Evolutionary conservation across 495 filamentous ascomycete genomes (phyloP), one percentile per base, ranked within the genome.

Genomic region (Rusavskia elegans): DNA sequence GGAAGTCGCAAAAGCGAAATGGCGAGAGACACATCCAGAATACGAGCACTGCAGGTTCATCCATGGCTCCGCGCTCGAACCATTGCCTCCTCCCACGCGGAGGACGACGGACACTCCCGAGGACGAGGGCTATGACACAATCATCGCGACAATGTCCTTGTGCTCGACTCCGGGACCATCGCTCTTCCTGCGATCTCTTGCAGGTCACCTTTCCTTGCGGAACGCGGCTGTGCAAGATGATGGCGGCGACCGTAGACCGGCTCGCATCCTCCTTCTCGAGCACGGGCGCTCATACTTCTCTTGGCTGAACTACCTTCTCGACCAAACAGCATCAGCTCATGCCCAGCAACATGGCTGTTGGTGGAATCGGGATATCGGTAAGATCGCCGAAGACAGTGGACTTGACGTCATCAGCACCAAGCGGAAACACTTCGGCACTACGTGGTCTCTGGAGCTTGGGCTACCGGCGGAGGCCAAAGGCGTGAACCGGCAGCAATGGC

Each of bases 301-400:
- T 37, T 87, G 85, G 79, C 55, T 96, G 50, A 95, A 99, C 70
- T 64, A 66, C 2, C 60, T 85, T 14, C 64, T 99, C 59, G 92
- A 98, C 67, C 75, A 77, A 54, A 66, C 79, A 55, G 93, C 93
- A 3, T 70, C 77, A 19, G 70, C 69, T 32, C 92, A 97, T 74
- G 89, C 89, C 41, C 73, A 80, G 53, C 74, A 78, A 48, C 87
- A 88, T 73, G 92, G 93, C 9, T 98, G 92, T 69, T 97, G 89
- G 89, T 94, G 85, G 82, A 98, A 98, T 67, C 72, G 87, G 49
- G 92, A 98, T 72, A 83, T 98, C 51, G 85, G 82, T 52, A 66
- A 65, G 52, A 78, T 97, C 62, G 79, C 96, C 38, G 66, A 74
- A 56, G 78, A 89, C 55, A 89, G 84, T 54, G 90, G 87, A 20